Conservation (phyloP, 2,329 filamentous ascomycete genomes). For the Colletotrichum caudatum region DNA sequence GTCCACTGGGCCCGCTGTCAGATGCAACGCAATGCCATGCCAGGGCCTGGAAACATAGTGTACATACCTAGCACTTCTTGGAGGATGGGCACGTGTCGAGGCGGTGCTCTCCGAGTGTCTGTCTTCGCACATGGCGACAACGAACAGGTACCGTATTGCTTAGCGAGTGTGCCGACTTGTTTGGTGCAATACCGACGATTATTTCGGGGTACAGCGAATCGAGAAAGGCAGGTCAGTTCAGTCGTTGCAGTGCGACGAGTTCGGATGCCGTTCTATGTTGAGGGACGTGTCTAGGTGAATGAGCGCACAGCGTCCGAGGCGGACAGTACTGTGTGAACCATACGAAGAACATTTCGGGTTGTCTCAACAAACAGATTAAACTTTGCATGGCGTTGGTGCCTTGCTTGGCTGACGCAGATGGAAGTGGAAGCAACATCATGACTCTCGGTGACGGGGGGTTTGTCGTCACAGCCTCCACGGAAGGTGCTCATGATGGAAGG, state of each 20-base stretch:
- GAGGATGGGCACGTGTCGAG: conserved; percentile 36
- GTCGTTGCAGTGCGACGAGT: conserved; percentile 1
- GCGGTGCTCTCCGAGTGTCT: conserved; percentile 22
- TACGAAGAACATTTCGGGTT: not conserved
- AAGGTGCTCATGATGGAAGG: not conserved
- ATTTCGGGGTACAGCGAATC: conserved; percentile 7
- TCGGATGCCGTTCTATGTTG: not conserved
- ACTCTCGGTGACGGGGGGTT: not conserved
- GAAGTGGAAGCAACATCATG: not conserved
- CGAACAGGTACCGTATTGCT: not conserved
- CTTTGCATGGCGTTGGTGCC: not conserved
- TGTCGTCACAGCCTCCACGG: conserved; percentile 1
- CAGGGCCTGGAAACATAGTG: conserved; percentile 7
- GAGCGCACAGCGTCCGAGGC: conserved; percentile 13
- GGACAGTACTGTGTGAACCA: not conserved
- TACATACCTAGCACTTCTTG: conserved; percentile 28
- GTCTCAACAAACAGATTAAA: not conserved
- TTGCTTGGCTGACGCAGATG: not conserved
- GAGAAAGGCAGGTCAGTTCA: not conserved
- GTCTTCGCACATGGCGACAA: conserved; percentile 25
- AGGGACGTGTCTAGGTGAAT: not conserved
- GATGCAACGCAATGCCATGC: conserved; percentile 12
- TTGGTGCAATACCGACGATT: conserved; percentile 7
- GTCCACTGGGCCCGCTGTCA: conserved; percentile 32
- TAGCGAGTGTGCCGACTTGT: not conserved